Percentiles rank a stretch among this genome's conserved stretches.
phyloP scores from a whole-genome alignment of 345 rosid species.

The Melastoma malabathricum region DNA sequence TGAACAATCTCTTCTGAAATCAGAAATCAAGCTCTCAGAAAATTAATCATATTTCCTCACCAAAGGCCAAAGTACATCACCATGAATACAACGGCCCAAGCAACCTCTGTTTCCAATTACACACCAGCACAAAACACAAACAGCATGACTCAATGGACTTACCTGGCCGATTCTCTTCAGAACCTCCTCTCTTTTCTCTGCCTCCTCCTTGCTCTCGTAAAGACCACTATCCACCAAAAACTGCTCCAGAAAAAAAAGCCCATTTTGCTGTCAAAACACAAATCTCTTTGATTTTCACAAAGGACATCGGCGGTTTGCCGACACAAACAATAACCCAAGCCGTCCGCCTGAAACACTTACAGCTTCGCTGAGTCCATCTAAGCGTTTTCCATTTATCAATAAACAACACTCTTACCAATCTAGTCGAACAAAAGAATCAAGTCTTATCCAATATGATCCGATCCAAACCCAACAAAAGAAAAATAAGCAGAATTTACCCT shows the following conservation, averaged over 20 bases:
- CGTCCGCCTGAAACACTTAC: too few relatives aligned
- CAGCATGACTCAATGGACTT: not conserved
- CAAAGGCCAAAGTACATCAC: too few relatives aligned
- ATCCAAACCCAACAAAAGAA: too few relatives aligned
- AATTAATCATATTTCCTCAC: too few relatives aligned
- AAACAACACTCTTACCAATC: too few relatives aligned
- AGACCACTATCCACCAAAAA: slow-evolving; percentile 55
- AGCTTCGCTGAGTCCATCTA: too few relatives aligned
- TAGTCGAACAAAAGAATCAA: not conserved
- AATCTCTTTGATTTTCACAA: slow-evolving; percentile 5
- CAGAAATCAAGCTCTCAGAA: too few relatives aligned
- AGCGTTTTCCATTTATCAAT: too few relatives aligned
- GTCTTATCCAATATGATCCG: not conserved
- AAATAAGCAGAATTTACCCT: too few relatives aligned
- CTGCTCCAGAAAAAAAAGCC: slow-evolving; percentile 15
- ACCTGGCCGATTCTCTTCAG: slow-evolving; percentile 58
- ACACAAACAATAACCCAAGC: not conserved
- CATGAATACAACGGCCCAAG: too few relatives aligned
- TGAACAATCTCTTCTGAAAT: too few relatives aligned
- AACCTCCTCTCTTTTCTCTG: slow-evolving; percentile 57
- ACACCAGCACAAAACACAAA: not conserved
- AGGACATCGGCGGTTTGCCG: not conserved
- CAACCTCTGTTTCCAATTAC: not conserved
- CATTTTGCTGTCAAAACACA: not conserved
- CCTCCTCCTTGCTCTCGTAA: slow-evolving; percentile 69